phyloP scores from a whole-genome alignment of 2,329 filamentous ascomycete species.

The Microascus cirrosus region DNA sequence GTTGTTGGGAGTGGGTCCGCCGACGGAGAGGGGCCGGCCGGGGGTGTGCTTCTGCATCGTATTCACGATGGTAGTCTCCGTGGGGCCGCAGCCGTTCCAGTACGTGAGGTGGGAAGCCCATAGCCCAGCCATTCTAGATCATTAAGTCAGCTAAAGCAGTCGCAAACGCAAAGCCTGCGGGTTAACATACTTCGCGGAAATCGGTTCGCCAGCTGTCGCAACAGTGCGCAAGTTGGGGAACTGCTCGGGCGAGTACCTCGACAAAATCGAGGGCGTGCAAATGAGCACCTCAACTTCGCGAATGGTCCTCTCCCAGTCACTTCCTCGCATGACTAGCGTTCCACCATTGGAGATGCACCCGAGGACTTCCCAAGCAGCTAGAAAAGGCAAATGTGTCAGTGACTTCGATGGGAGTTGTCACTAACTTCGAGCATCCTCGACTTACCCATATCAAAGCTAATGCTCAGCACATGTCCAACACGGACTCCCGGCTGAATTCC shows the following conservation, averaged over 20 bases:
- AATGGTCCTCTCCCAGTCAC: conserved; percentile 34
- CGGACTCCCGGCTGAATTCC: conserved; percentile 35
- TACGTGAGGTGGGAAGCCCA: conserved; percentile 38
- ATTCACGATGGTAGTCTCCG: conserved; percentile 49
- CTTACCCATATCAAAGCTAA: conserved; percentile 52
- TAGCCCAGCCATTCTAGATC: conserved; percentile 34
- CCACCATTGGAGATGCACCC: conserved; percentile 45
- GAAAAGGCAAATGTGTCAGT: not conserved
- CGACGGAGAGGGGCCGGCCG: conserved; percentile 38
- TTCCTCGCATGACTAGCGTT: conserved; percentile 39
- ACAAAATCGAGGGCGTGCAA: conserved; percentile 42
- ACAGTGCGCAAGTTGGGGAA: conserved; percentile 40
- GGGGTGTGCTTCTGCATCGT: conserved; percentile 38
- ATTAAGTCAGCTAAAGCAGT: not conserved
- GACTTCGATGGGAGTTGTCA: not conserved
- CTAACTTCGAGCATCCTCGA: not conserved
- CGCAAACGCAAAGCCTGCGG: not conserved
- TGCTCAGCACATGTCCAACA: conserved; percentile 44
- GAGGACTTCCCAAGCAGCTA: conserved; percentile 51
- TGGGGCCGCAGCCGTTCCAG: conserved; percentile 49
- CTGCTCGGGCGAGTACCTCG: conserved; percentile 31
- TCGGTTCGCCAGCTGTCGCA: conserved; percentile 45
- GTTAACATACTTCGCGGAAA: conserved; percentile 25
- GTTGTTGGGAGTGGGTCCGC: conserved; percentile 44
- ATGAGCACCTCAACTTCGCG: conserved; percentile 38